Base-by-base conservation (phyloP, 768 basidiomycete genomes). In the Lenzites betulinus region DNA sequence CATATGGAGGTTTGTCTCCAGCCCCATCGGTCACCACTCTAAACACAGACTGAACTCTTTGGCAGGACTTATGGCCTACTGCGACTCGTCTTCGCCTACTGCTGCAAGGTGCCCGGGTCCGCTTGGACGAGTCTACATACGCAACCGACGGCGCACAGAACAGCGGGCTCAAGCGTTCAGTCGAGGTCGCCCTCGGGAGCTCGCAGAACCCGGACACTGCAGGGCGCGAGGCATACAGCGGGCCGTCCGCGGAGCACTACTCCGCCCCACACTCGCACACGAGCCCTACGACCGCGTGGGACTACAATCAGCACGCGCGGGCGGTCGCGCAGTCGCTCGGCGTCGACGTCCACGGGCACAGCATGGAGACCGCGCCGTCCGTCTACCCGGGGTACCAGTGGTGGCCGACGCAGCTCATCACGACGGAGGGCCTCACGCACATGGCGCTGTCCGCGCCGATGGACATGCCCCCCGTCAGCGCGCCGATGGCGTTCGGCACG, bases 61-160 rank as follows among this genome's bases (percentile, higher is more conserved):
- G 36, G 36, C 48, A 89, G 89, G 73, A 78, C 54, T 80, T 86
- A 28, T 91, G 89, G 89, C 87, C 89, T 2, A 87, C 83, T 66
- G 88, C 88, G 22, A 76, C 79, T 18, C 82, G 87, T 36, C 83
- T 85, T 44, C 84, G 82, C 75, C 85, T 87, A 43, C 75, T 91
- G 28, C 73, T 91, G 51, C 83, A 86, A 68, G 88, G 88, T 11
- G 87, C 83, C 38, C 83, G 85, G 67, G 76, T 88, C 33, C 81
- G 82, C 28, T 74, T 82, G 13, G 76, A 82, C 58, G 59, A 67
- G 8, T 47, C 66, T 8, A 22, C 60, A 3, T 62, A 62, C 41
- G 6, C 51, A 1, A 18, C 35, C 20, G 49, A 61, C 5, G 41
- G 58, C 12, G 43, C 20, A n/a, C 48, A 55, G 11, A 16, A 33